Evolutionary conservation across 176 grass and related monocot genomes (phyloP).

Genomic region (Paspalum notatum): DNA sequence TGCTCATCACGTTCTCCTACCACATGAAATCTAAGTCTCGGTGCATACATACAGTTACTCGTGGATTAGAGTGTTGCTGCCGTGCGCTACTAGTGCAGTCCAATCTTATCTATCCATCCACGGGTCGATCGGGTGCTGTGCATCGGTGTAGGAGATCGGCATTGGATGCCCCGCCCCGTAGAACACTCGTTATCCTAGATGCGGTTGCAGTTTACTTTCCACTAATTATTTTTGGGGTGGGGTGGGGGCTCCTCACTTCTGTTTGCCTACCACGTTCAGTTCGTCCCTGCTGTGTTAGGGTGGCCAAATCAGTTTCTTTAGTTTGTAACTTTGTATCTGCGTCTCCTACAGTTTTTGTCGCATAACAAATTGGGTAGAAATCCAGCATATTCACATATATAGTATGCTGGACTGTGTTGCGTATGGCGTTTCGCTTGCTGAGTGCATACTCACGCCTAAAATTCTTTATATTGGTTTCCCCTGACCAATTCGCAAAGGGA

Average conservation of each 20-base stretch:
- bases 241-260: too few species aligned
- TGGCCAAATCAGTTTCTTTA: neutral
- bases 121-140: neutral
- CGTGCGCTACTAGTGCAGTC: neutral
- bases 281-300: neutral
- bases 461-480: neutral
- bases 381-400: neutral
- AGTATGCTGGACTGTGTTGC: neutral
- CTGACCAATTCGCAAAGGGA: neutral
- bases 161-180: neutral
- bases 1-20: neutral
- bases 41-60: neutral
- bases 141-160: neutral
- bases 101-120: neutral
- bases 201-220: neutral
- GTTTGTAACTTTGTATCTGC: neutral
- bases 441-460: neutral
- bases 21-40: neutral
- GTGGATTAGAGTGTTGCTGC: neutral
- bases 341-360: neutral
- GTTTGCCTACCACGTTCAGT: neutral
- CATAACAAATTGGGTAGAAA: neutral
- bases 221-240: neutral
- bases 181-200: neutral
- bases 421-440: neutral